Base-by-base conservation (phyloP, 768 basidiomycete genomes). In the Galerina sulciceps region DNA sequence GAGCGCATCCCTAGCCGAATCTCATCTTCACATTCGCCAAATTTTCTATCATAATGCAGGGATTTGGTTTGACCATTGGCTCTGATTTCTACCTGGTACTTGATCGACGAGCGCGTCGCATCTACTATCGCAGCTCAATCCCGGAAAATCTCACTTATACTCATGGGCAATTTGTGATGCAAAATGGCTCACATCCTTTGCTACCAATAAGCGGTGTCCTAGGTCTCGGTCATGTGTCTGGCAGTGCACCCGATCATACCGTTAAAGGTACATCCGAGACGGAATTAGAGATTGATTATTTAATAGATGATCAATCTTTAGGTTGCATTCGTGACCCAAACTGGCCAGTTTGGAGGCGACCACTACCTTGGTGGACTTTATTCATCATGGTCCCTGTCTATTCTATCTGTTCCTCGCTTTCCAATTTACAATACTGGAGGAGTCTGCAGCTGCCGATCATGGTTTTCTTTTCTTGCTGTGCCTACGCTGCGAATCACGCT, bases 41-140 rank as follows among this genome's bases (percentile, higher is more conserved):
- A 55, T 18, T 40, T 31, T 23, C 53, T 10, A 52, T 31, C 47
- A 42, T 8, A 31, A 41, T 48, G 3, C 59, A 91, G 90, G 92
- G 93, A 8, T 94, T 93, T 68, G 91, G 92, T 45, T 74, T 94
- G 55, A 89, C 89, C 18, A 89, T 93, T 58, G 92, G 92, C 38
- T 92, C 90, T 4, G 93, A 94, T 66, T 75, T 93, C 52, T 92
- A 88, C 71, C 80, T 92, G 42, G 79, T 91, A 2, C 76, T 93
- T 43, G 87, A 91, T 69, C 80, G 78, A 14, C 78, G 75, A 47
- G 88, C 88, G 36, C 78, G 79, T 48, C 73, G 68, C 37, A 50
- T 80, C 72, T 81, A 85, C 75, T 74, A 86, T 79, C 72, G 74
- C 66, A 69, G 82, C 73, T 63, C 77, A 67, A 63, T 68, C 59